Evolutionary conservation across 192 early-diverging fungal species (phyloP).

Genomic region (Lobosporangium transversale): DNA sequence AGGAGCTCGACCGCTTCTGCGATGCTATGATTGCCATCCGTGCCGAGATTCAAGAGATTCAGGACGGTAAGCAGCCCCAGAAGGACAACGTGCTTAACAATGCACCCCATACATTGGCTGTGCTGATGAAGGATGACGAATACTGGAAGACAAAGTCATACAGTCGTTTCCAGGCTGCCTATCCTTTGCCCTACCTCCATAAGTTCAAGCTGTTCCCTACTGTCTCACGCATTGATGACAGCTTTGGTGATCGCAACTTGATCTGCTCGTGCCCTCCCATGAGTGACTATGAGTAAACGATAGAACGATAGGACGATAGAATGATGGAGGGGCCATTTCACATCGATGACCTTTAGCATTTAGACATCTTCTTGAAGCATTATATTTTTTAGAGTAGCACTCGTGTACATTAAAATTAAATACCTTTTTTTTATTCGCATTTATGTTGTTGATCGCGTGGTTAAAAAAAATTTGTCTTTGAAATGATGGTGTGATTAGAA

Average conservation of each 20-base stretch:
- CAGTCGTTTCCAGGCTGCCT: conserved; percentile 88
- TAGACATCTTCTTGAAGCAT: too few species aligned
- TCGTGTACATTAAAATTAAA: too few species aligned
- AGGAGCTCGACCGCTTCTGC: conserved; percentile 96
- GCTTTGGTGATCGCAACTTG: conserved; percentile 94
- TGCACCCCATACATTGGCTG: conserved; percentile 88
- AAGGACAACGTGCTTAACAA: conserved; percentile 89
- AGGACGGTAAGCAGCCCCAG: conserved; percentile 85
- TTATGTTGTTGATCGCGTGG: too few species aligned
- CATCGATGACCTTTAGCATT: too few species aligned
- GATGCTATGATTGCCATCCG: conserved; percentile 98
- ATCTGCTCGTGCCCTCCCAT: conserved; percentile 96
- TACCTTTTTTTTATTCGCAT: too few species aligned
- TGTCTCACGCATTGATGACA: conserved; percentile 92
- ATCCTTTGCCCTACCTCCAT: conserved; percentile 82
- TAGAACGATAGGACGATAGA: conserved; percentile 1
- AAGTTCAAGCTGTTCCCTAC: conserved; percentile 98
- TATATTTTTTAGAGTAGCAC: too few species aligned
- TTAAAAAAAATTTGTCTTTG: too few species aligned
- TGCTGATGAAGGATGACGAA: conserved; percentile 73
- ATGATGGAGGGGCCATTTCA: background rate
- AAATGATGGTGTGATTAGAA: too few species aligned
- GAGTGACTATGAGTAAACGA: conserved; percentile 71
- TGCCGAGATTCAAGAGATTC: conserved; percentile 88
- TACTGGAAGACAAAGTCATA: conserved; percentile 87